Conservation (phyloP, 2,329 filamentous ascomycete genomes). For the Pseudogymnoascus sp. region DNA sequence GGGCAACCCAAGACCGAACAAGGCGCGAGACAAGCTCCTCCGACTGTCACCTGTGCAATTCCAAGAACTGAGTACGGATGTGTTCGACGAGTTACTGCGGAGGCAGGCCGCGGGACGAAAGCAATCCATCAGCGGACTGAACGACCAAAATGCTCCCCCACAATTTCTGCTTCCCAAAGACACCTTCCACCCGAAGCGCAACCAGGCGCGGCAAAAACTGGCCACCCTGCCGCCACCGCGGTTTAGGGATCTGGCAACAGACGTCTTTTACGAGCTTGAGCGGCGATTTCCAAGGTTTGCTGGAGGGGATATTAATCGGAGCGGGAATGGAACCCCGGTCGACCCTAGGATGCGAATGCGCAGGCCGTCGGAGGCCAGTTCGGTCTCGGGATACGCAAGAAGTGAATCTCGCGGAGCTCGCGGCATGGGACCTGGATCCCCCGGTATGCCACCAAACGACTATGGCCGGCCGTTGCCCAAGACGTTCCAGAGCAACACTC, state of each 20-base stretch:
- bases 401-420: conserved; percentile 30
- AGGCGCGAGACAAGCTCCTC: conserved; percentile 88
- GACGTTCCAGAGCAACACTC: conserved; percentile 89
- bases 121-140: conserved; percentile 42
- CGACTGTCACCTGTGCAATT: conserved; percentile 88
- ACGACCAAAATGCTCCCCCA: conserved; percentile 45
- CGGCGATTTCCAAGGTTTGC: conserved; percentile 78
- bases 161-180: conserved; percentile 74
- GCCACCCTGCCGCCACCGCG: conserved; percentile 79
- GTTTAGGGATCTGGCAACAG: conserved; percentile 86
- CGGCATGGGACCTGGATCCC: conserved; percentile 48
- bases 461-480: conserved; percentile 75
- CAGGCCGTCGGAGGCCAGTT: conserved; percentile 51
- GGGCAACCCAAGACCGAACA: conserved; percentile 67
- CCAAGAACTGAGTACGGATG: conserved; percentile 93
- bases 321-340: conserved; percentile 49
- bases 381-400: conserved; percentile 34
- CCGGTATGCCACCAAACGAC: conserved; percentile 51
- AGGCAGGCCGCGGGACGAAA: conserved; percentile 62
- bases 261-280: conserved; percentile 93
- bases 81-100: conserved; percentile 88
- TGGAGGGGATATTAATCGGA: conserved; percentile 56
- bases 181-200: conserved; percentile 91
- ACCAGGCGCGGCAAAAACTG: conserved; percentile 92
- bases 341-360: conserved; percentile 31